Evolutionary conservation across 345 rosid species (phyloP).

Genomic region (Eucalyptus regnans): DNA sequence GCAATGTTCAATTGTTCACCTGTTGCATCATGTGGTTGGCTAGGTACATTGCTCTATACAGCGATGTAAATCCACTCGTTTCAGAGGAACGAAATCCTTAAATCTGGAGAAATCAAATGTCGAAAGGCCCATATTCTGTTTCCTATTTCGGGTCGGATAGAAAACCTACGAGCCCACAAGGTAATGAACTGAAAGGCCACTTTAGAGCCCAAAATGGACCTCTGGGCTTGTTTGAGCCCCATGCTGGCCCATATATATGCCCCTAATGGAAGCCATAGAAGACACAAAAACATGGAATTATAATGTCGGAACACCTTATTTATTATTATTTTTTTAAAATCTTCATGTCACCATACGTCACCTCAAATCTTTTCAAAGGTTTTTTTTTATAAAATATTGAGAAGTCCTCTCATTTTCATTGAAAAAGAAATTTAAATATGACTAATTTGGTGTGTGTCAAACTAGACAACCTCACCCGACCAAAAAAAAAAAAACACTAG

Average conservation of each 20-base stretch:
- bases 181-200: neutral
- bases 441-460: neutral
- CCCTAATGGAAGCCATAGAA: neutral
- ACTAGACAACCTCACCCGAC: too few species aligned
- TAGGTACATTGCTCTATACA: neutral
- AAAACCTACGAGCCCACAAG: neutral
- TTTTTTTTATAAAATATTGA: neutral
- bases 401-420: neutral
- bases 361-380: neutral
- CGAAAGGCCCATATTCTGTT: neutral
- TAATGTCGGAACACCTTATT: neutral
- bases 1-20: neutral
- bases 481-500: neutral
- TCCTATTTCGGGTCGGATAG: neutral
- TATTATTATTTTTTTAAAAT: neutral
- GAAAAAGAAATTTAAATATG: neutral
- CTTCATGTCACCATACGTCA: neutral
- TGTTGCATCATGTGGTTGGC: neutral
- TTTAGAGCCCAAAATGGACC: neutral
- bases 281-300: neutral
- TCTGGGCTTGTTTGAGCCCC: neutral
- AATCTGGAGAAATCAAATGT: neutral
- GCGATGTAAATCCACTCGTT: neutral
- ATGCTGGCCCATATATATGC: neutral
- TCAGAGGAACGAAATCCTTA: neutral